Percentiles rank a stretch among this genome's conserved stretches.
Conservation (phyloP, 805 yeast species). For the Saccharomycopsis babjevae region DNA sequence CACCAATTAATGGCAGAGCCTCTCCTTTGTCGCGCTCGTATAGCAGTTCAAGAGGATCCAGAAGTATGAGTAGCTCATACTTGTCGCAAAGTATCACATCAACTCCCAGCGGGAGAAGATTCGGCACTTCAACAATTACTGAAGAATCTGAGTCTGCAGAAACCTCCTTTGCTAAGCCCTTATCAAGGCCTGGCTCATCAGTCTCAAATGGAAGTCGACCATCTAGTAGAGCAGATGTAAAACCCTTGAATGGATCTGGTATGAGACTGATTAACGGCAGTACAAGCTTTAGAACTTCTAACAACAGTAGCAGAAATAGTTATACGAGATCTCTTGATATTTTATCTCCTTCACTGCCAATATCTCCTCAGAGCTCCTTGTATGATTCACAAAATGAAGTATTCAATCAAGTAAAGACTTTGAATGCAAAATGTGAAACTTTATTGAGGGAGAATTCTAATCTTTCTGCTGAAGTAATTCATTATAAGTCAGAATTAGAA, state of each 20-base stretch:
- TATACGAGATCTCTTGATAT: background rate
- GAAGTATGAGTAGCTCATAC: background rate
- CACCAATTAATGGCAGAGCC: background rate
- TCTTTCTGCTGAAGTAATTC: constrained; percentile 5
- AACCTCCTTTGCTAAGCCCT: background rate
- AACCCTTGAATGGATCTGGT: background rate
- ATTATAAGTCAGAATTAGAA: constrained; percentile 26
- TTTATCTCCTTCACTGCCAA: background rate
- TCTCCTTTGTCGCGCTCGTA: background rate
- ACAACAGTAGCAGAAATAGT: background rate
- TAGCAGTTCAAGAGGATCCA: background rate
- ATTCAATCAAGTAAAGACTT: background rate
- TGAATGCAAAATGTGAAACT: constrained; percentile 5
- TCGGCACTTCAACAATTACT: background rate
- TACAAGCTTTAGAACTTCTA: background rate
- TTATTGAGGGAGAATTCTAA: constrained; percentile 6
- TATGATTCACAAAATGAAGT: background rate
- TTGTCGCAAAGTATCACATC: constrained; percentile 6
- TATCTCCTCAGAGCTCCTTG: background rate
- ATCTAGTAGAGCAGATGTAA: background rate
- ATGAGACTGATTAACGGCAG: background rate
- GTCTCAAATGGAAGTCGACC: background rate
- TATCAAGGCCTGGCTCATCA: background rate
- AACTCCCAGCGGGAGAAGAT: background rate
- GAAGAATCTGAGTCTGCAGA: background rate